phyloP scores from a whole-genome alignment of 1,284 basidiomycete genomes.

The Porodaedalea pini region DNA sequence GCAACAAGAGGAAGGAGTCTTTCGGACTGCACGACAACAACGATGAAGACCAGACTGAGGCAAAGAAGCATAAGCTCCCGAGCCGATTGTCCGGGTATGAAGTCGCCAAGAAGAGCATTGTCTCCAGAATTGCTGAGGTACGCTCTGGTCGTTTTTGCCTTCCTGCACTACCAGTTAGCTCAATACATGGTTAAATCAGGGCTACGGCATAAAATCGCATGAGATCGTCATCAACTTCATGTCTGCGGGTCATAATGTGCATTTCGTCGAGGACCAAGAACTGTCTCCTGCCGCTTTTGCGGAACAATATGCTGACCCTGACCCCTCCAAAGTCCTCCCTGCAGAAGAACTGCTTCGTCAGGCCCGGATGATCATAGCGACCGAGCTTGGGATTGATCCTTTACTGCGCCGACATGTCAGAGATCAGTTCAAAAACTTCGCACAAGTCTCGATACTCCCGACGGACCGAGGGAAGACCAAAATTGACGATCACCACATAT shows the following conservation, averaged over 20 bases:
- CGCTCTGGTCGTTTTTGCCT: constrained; percentile 23
- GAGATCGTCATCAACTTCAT: constrained; percentile 81
- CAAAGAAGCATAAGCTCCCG: constrained; percentile 74
- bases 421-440: constrained; percentile 73
- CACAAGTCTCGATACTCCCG: constrained; percentile 79
- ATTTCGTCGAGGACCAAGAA: constrained; percentile 78
- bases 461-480: constrained; percentile 90
- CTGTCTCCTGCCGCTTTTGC: constrained; percentile 69
- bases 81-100: constrained; percentile 87
- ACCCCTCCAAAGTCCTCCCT: constrained; percentile 50
- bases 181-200: constrained; percentile 39
- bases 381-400: constrained; percentile 93
- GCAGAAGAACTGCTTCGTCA: constrained; percentile 65
- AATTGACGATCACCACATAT: constrained; percentile 88
- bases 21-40: constrained; percentile 65
- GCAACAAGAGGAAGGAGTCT: constrained; percentile 65
- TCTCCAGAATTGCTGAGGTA: constrained; percentile 76
- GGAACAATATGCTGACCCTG: constrained; percentile 73
- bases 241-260: constrained; percentile 46
- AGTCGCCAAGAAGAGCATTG: constrained; percentile 74
- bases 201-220: constrained; percentile 75
- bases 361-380: constrained; percentile 83
- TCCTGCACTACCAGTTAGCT: neutral
- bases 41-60: constrained; percentile 52
- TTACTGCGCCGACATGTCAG: constrained; percentile 81